These are phyloP conservation scores for Xylaria sp. DNA, from an alignment of 2,329 filamentous ascomycete genomes.

Conservation along the genomic window DNA sequence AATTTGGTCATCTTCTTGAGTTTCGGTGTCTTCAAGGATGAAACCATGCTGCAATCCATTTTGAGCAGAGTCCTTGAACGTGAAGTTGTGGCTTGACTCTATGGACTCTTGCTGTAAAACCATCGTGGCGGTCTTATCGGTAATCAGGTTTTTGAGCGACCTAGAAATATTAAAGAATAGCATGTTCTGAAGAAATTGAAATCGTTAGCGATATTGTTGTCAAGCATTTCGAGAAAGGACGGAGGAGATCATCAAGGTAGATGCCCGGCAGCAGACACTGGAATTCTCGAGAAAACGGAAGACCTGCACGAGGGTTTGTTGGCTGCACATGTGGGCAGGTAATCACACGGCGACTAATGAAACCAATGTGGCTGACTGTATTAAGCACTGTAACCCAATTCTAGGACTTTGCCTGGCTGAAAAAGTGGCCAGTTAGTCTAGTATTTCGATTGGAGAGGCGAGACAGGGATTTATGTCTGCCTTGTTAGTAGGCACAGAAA, in stretches of 20 bases:
- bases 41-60: neutral
- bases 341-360: neutral
- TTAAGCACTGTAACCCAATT: neutral
- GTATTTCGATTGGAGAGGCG: too few relatives aligned
- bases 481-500: neutral
- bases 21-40: neutral
- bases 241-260: neutral
- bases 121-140: neutral
- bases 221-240: too few relatives aligned
- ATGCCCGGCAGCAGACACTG: neutral
- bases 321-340: neutral
- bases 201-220: too few relatives aligned
- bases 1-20: too few relatives aligned
- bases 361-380: neutral
- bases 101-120: neutral
- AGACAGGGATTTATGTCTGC: neutral
- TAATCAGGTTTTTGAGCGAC: neutral
- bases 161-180: neutral
- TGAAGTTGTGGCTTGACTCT: neutral
- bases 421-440: too few relatives aligned
- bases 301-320: neutral
- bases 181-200: too few relatives aligned
- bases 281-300: neutral
- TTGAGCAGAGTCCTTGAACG: neutral
- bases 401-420: neutral